A percentile compares a stretch with the other conserved stretches of the same genome.
These are phyloP conservation scores for Cystobasidiaceae sp. DNA, from an alignment of 1,284 basidiomycete genomes.

Conservation along the genomic window DNA sequence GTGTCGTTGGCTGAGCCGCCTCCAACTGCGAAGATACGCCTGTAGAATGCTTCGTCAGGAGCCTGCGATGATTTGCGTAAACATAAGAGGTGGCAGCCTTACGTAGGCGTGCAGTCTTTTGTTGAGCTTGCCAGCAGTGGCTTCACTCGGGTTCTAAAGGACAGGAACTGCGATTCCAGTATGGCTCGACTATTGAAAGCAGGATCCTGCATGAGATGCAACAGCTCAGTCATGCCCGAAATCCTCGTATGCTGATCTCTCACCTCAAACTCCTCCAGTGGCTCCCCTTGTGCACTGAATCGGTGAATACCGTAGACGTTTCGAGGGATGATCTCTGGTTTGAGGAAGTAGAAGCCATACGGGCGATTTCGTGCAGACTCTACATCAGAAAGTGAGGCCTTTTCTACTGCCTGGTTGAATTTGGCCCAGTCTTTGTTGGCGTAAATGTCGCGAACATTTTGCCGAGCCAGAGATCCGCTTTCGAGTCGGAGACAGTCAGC, in stretches of 20 bases:
- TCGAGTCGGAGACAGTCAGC: constrained; percentile 45
- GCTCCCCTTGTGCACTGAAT: constrained; percentile 50
- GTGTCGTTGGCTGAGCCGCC: constrained; percentile 22
- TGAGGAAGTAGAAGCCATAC: constrained; percentile 64
- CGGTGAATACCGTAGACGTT: constrained; percentile 63
- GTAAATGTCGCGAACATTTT: constrained; percentile 68
- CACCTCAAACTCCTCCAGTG: constrained; percentile 42
- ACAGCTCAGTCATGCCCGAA: no score
- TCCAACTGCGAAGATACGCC: constrained; percentile 29
- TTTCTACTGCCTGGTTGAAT: constrained; percentile 64
- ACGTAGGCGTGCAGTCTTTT: constrained; percentile 33
- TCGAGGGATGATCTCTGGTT: constrained; percentile 78
- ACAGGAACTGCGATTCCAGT: constrained; percentile 78
- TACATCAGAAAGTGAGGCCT: constrained; percentile 30
- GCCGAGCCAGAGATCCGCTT: constrained; percentile 51
- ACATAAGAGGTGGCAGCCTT: not conserved
- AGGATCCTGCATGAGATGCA: no score
- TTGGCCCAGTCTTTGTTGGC: constrained; percentile 60
- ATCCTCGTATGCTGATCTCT: no score
- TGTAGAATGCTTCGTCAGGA: not conserved
- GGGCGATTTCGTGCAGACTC: not conserved
- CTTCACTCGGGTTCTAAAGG: constrained; percentile 62
- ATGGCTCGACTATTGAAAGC: constrained; percentile 64
- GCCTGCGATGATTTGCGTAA: not conserved
- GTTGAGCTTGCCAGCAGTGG: constrained; percentile 57